phyloP scores from a whole-genome alignment of 805 yeast species.

The Ogataea nitratoaversa region DNA sequence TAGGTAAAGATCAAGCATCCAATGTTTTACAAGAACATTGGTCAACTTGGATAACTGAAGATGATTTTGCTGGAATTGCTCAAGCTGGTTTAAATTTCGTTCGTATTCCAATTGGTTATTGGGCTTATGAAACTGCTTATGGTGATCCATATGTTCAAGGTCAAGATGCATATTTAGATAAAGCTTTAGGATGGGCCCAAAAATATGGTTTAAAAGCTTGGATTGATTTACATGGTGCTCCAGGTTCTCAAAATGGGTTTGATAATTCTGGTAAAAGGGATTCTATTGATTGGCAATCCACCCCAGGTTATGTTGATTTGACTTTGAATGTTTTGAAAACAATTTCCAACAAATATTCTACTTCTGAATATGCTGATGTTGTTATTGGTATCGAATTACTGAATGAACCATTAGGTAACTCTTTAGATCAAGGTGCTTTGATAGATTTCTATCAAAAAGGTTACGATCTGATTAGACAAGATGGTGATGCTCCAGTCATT shows the following conservation, averaged over 20 bases:
- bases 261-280: slow-evolving; percentile 91
- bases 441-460: slow-evolving; percentile 59
- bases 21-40: slow-evolving; percentile 63
- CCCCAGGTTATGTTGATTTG: slow-evolving; percentile 37
- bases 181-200: slow-evolving; percentile 74
- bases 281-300: slow-evolving; percentile 47
- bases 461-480: slow-evolving; percentile 57
- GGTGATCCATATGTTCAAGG: slow-evolving; percentile 88
- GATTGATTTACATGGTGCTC: slow-evolving; percentile 95
- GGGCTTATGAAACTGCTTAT: slow-evolving; percentile 70
- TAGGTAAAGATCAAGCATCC: slow-evolving; percentile 59
- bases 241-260: slow-evolving; percentile 94
- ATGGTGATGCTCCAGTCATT: slow-evolving; percentile 40
- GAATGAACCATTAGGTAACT: slow-evolving; percentile 85
- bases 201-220: slow-evolving; percentile 64
- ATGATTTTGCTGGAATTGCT: slow-evolving; percentile 60
- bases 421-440: slow-evolving; percentile 54
- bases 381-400: slow-evolving; percentile 80
- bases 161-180: slow-evolving; percentile 65
- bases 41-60: slow-evolving; percentile 70
- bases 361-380: slow-evolving; percentile 56
- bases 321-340: slow-evolving; percentile 53
- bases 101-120: slow-evolving; percentile 89
- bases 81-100: slow-evolving; percentile 73
- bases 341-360: slow-evolving; percentile 63